Percentiles rank a stretch among this genome's conserved stretches.
Conservation (phyloP, 1,284 basidiomycete genomes). For the Naganishia sp. region DNA sequence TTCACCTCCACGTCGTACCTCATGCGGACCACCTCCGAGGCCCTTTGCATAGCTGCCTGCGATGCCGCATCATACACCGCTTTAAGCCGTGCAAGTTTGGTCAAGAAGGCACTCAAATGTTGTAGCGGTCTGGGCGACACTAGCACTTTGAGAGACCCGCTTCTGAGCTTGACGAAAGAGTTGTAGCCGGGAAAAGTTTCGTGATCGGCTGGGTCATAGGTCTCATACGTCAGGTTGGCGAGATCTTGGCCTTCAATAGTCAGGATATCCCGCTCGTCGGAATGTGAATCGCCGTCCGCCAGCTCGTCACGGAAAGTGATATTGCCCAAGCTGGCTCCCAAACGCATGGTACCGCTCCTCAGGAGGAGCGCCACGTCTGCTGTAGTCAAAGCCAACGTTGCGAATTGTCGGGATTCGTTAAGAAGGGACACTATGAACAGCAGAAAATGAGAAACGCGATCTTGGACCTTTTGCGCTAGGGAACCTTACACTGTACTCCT, state of each 20-base stretch:
- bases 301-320: slow-evolving; percentile 83
- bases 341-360: slow-evolving; percentile 70
- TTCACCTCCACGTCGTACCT: slow-evolving; percentile 87
- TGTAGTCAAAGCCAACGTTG: slow-evolving; percentile 86
- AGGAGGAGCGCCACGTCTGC: slow-evolving; percentile 84
- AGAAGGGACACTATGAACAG: slow-evolving; percentile 70
- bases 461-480: neutral
- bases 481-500: slow-evolving; percentile 71
- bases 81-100: slow-evolving; percentile 87
- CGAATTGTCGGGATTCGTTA: slow-evolving; percentile 71
- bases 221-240: slow-evolving; percentile 93
- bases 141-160: slow-evolving; percentile 88
- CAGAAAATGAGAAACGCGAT: slow-evolving; percentile 6
- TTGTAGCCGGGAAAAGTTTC: slow-evolving; percentile 79
- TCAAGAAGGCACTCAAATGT: slow-evolving; percentile 79
- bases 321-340: slow-evolving; percentile 83
- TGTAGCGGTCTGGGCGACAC: slow-evolving; percentile 86
- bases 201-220: slow-evolving; percentile 66
- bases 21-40: slow-evolving; percentile 81
- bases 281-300: slow-evolving; percentile 61
- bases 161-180: slow-evolving; percentile 77
- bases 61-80: slow-evolving; percentile 92
- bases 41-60: slow-evolving; percentile 85
- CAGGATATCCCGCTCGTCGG: slow-evolving; percentile 77
- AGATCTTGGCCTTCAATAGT: slow-evolving; percentile 95